phyloP scores from a whole-genome alignment of 768 basidiomycete species.

The Inosperma sp. region DNA sequence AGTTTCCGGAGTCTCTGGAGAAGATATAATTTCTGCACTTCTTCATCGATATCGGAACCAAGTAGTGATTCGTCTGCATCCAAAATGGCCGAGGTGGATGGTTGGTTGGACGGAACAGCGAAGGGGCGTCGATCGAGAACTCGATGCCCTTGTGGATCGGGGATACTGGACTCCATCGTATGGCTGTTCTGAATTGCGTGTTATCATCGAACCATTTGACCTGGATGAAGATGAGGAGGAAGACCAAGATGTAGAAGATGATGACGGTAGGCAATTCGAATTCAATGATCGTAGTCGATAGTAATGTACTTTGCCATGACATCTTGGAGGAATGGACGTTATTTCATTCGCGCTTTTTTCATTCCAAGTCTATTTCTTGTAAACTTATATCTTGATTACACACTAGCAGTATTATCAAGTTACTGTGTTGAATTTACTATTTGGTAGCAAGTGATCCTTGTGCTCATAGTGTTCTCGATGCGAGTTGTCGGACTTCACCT shows the following conservation, averaged over 20 bases:
- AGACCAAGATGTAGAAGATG: constrained; percentile 23
- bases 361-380: no score
- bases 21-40: constrained; percentile 18
- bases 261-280: constrained; percentile 18
- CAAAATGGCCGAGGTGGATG: constrained; percentile 23
- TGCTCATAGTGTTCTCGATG: no score
- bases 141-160: constrained; percentile 36
- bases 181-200: constrained; percentile 14
- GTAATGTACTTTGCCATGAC: no score
- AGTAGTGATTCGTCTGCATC: not conserved
- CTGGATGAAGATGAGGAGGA: constrained; percentile 25
- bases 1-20: constrained; percentile 26
- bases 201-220: constrained; percentile 29
- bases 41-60: constrained; percentile 10
- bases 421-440: no score
- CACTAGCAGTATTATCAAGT: no score
- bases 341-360: no score
- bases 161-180: constrained; percentile 27
- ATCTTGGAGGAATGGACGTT: no score
- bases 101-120: constrained; percentile 32
- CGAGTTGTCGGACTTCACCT: no score
- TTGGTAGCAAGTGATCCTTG: no score
- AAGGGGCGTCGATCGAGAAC: constrained; percentile 31
- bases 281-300: not conserved
- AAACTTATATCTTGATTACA: no score